A percentile compares a stretch with the other conserved stretches of the same genome.
Conservation (phyloP, 129 eudicot genomes). For the Glebionis coronaria region DNA sequence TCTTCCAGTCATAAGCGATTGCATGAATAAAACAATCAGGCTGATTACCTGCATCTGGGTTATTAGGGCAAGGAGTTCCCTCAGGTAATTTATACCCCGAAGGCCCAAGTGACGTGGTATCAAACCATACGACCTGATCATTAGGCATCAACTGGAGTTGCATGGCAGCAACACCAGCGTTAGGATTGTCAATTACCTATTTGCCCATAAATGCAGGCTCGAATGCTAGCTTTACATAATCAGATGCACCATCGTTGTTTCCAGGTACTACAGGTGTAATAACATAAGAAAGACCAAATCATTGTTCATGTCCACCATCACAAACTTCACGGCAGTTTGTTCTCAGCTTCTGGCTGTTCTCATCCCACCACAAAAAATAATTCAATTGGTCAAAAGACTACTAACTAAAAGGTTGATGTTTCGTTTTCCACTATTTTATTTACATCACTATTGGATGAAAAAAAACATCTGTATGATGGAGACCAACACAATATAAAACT, state of each 20-base stretch:
- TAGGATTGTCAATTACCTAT: conserved; percentile 37
- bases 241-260: conserved; percentile 24
- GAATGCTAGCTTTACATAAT: conserved; percentile 17
- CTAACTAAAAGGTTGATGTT: too few relatives aligned
- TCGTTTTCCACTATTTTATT: too few relatives aligned
- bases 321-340: too few relatives aligned
- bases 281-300: too few relatives aligned
- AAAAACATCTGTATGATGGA: too few relatives aligned
- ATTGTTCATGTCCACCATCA: too few relatives aligned
- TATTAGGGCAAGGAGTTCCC: conserved; percentile 25
- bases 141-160: conserved; percentile 79
- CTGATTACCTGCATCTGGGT: conserved; percentile 23
- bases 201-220: conserved; percentile 31
- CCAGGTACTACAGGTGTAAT: not conserved
- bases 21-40: conserved; percentile 78
- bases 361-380: too few relatives aligned
- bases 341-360: too few relatives aligned
- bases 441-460: too few relatives aligned
- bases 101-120: conserved; percentile 58
- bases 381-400: too few relatives aligned
- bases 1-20: conserved; percentile 54
- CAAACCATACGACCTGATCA: conserved; percentile 60
- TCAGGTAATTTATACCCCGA: conserved; percentile 40
- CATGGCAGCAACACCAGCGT: conserved; percentile 84
- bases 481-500: too few relatives aligned